Conservation (phyloP, 805 yeast species). For the Metschnikowia continentalis region DNA sequence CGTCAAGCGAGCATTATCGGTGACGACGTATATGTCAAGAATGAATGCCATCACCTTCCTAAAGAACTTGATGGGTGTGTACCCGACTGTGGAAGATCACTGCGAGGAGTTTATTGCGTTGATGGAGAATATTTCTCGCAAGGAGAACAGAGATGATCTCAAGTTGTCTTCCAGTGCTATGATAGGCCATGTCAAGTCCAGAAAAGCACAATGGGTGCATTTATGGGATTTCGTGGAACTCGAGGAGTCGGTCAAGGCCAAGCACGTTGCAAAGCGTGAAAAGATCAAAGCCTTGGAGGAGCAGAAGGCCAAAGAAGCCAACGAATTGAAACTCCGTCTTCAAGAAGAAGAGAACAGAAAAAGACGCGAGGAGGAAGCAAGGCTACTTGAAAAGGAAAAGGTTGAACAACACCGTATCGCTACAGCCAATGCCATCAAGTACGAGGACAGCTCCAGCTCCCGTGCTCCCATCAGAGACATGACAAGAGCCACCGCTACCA, state of each 20-base stretch:
- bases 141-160: conserved; percentile 74
- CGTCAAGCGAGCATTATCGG: conserved; percentile 39
- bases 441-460: conserved; percentile 17
- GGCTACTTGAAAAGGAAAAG: conserved; percentile 4
- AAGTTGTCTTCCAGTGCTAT: conserved; percentile 72
- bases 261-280: conserved; percentile 22
- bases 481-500: conserved; percentile 12
- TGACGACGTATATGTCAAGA: conserved; percentile 68
- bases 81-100: conserved; percentile 66
- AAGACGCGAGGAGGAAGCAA: conserved; percentile 9
- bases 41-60: conserved; percentile 76
- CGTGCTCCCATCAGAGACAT: conserved; percentile 10
- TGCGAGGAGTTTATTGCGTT: conserved; percentile 48
- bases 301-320: conserved; percentile 13
- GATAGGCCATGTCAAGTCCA: conserved; percentile 58
- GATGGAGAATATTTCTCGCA: conserved; percentile 44
- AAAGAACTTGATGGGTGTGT: conserved; percentile 58
- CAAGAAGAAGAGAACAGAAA: conserved; percentile 14
- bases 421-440: conserved; percentile 13
- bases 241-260: conserved; percentile 39
- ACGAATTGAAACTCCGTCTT: conserved; percentile 10
- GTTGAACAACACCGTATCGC: conserved; percentile 6
- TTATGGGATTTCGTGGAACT: conserved; percentile 55
- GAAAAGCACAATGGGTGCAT: conserved; percentile 47
- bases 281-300: conserved; percentile 16